These are phyloP conservation scores for Mucor circinelloides DNA, from an alignment of 371 early-diverging fungal species.

Conservation along the genomic window DNA sequence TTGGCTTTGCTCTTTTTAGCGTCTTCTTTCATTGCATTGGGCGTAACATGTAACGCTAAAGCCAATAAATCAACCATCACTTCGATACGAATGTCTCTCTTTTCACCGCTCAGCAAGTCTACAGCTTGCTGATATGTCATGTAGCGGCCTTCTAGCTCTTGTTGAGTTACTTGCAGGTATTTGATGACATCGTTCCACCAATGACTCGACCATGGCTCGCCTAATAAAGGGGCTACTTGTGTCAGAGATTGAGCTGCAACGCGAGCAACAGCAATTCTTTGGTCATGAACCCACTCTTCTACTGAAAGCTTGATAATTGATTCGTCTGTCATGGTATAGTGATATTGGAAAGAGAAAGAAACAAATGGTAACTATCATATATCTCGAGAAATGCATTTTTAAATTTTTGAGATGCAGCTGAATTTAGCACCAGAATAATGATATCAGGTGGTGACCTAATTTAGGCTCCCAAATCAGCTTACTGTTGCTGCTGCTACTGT, in stretches of 20 bases:
- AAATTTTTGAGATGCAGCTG: background rate
- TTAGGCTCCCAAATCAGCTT: too few species aligned
- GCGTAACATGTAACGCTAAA: constrained; percentile 11
- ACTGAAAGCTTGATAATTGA: constrained; percentile 29
- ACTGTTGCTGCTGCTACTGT: too few species aligned
- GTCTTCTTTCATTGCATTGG: constrained; percentile 1
- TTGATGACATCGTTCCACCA: constrained; percentile 31
- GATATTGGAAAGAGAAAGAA: background rate
- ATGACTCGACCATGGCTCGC: constrained; percentile 24
- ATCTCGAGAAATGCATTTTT: background rate
- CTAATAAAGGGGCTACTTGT: constrained; percentile 14
- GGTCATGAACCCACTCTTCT: constrained; percentile 26
- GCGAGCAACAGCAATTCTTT: constrained; percentile 32
- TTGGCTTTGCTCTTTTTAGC: constrained; percentile 1
- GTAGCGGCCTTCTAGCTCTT: constrained; percentile 15
- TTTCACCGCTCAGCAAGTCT: constrained; percentile 2
- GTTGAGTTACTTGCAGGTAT: constrained; percentile 30
- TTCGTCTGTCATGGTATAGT: constrained; percentile 2
- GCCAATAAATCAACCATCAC: constrained; percentile 38
- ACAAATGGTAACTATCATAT: background rate
- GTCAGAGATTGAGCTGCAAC: constrained; percentile 27
- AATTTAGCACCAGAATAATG: background rate
- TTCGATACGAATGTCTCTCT: constrained; percentile 44
- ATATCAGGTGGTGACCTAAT: too few species aligned
- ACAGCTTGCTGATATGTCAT: constrained; percentile 21